A percentile compares a stretch with the other conserved stretches of the same genome.
Conservation (phyloP, 2,329 filamentous ascomycete species). For the Paecilomyces dactylethromorphus region DNA sequence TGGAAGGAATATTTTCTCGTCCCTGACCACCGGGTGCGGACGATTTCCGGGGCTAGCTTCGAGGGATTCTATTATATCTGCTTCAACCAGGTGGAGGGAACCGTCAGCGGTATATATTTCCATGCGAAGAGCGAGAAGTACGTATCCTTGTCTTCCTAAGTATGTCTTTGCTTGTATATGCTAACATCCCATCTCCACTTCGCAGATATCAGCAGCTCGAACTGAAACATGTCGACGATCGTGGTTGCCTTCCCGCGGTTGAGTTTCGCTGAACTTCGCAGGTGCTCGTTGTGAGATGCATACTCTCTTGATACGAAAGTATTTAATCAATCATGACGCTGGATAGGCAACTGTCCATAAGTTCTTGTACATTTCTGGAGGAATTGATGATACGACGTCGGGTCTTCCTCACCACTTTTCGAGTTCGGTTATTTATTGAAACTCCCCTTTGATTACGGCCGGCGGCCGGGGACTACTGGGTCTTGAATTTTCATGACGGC, state of each 20-base stretch:
- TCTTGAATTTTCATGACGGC: neutral
- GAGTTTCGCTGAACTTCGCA: neutral
- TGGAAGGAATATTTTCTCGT: constrained; percentile 99
- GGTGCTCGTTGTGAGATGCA: neutral
- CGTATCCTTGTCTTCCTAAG: constrained; percentile 30
- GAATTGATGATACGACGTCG: neutral
- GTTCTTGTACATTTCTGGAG: neutral
- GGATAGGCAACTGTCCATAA: neutral
- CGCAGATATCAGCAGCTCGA: neutral
- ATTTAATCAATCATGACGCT: neutral
- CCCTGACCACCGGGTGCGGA: constrained; percentile 84
- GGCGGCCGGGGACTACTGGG: neutral
- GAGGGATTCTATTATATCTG: constrained; percentile 99
- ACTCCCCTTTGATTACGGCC: neutral
- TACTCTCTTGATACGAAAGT: neutral
- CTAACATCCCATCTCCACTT: neutral
- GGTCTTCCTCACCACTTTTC: neutral
- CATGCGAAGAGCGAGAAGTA: constrained; percentile 97
- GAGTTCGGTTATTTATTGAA: neutral
- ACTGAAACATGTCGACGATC: neutral
- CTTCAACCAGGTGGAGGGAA: constrained; percentile 86
- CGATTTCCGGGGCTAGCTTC: constrained; percentile 90
- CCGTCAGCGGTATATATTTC: constrained; percentile 91
- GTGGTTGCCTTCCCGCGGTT: neutral
- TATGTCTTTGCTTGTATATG: neutral